phyloP scores from a whole-genome alignment of 2,329 filamentous ascomycete species.

The Phaeomoniella chlamydospora region DNA sequence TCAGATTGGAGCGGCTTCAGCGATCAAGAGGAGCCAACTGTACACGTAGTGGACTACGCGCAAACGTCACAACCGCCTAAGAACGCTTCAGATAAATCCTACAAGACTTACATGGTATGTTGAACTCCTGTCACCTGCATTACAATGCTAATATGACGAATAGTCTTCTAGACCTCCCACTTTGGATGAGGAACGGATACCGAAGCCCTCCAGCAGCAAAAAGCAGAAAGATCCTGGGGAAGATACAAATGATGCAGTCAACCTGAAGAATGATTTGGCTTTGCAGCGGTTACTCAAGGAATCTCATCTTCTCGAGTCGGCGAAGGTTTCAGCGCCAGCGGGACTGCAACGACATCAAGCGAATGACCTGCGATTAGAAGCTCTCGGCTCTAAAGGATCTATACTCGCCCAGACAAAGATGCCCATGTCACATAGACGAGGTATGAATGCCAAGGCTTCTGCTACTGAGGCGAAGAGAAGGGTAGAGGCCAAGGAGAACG shows the following conservation, averaged over 20 bases:
- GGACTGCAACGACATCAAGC: constrained; percentile 70
- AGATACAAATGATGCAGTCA: constrained; percentile 45
- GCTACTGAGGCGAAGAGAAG: constrained; percentile 57
- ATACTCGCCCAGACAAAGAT: constrained; percentile 70
- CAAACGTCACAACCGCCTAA: not conserved
- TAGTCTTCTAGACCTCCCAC: not conserved
- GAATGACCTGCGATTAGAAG: constrained; percentile 68
- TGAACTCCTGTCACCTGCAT: too few species aligned
- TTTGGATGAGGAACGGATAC: too few species aligned
- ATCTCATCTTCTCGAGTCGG: constrained; percentile 67
- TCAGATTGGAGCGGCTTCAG: not conserved
- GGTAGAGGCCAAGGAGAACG: constrained; percentile 74
- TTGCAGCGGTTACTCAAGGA: constrained; percentile 82
- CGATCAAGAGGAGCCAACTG: not conserved
- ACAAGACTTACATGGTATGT: not conserved
- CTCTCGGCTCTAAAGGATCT: constrained; percentile 63
- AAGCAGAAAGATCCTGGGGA: constrained; percentile 24
- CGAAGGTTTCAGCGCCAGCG: constrained; percentile 37
- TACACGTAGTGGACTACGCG: not conserved
- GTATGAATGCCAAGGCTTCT: constrained; percentile 57
- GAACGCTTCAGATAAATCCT: not conserved
- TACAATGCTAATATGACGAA: too few species aligned
- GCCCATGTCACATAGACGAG: constrained; percentile 75
- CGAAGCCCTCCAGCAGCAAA: not conserved
- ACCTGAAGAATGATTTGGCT: constrained; percentile 83